These are phyloP conservation scores for Colletotrichum gigasporum DNA, from an alignment of 2,329 filamentous ascomycete genomes.

Conservation along the genomic window DNA sequence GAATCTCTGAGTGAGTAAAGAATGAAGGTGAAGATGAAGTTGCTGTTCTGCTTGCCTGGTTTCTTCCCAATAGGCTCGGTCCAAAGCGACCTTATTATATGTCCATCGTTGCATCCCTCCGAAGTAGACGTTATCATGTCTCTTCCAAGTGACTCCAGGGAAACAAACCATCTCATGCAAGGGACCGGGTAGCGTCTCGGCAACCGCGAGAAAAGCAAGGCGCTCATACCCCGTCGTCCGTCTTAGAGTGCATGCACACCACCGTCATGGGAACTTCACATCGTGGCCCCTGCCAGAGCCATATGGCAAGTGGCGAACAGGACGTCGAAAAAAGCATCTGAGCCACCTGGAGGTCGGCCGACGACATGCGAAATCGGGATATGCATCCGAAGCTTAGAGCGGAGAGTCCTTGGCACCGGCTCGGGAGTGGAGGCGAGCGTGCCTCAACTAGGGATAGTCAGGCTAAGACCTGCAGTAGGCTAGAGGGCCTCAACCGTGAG, in stretches of 20 bases:
- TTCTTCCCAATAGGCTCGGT: neutral
- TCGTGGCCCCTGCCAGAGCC: neutral
- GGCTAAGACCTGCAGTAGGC: too few relatives aligned
- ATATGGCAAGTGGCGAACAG: neutral
- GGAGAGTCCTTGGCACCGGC: neutral
- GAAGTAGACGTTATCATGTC: too few relatives aligned
- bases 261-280: slow-evolving; percentile 4
- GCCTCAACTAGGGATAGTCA: too few relatives aligned
- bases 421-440: neutral
- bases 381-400: neutral
- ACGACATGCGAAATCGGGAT: neutral
- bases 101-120: too few relatives aligned
- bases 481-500: too few relatives aligned
- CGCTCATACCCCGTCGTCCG: slow-evolving; percentile 7
- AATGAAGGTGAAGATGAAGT: neutral
- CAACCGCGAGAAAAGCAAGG: slow-evolving; percentile 24
- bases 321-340: slow-evolving; percentile 4
- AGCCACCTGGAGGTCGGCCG: neutral
- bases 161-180: slow-evolving; percentile 8
- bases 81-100: neutral
- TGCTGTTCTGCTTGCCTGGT: neutral
- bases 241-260: slow-evolving; percentile 4
- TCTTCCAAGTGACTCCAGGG: too few relatives aligned
- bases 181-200: slow-evolving; percentile 16
- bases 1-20: neutral